Conservation (phyloP, 140 eudicot species). For the Flaveria floridana region DNA sequence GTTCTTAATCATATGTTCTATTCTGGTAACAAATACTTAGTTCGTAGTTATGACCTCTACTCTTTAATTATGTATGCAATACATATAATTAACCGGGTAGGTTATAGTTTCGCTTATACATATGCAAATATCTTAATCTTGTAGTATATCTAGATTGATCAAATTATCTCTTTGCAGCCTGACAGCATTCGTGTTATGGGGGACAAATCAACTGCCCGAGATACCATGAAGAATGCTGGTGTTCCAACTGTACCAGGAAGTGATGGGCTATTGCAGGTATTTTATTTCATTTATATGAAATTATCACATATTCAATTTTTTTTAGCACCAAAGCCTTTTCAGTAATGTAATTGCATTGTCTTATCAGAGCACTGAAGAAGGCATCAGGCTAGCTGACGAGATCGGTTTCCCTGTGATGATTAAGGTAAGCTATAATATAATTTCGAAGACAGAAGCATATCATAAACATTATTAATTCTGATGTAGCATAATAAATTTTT, state of each 20-base stretch:
- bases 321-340: slow-evolving; percentile 9
- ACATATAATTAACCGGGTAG: neutral
- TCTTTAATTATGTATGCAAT: neutral
- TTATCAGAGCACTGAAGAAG: slow-evolving; percentile 86
- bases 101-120: neutral
- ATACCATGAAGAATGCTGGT: slow-evolving; percentile 98
- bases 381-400: slow-evolving; percentile 66
- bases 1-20: neutral
- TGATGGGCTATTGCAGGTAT: slow-evolving; percentile 84
- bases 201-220: slow-evolving; percentile 95
- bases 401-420: slow-evolving; percentile 96
- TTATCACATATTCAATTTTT: neutral
- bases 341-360: slow-evolving; percentile 4
- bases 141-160: slow-evolving; percentile 5
- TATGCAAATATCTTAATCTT: slow-evolving; percentile 12
- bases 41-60: neutral
- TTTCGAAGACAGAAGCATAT: neutral
- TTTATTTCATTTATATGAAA: slow-evolving; percentile 3
- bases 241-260: slow-evolving; percentile 99
- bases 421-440: slow-evolving; percentile 50
- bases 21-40: neutral
- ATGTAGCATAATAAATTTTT: neutral
- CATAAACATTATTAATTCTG: neutral
- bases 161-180: slow-evolving; percentile 62
- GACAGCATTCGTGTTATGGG: slow-evolving; percentile 97